Evolutionary conservation across 2,329 filamentous ascomycete genomes (phyloP), one percentile per base, ranked within the genome.

Genomic region (Exophiala viscosa): DNA sequence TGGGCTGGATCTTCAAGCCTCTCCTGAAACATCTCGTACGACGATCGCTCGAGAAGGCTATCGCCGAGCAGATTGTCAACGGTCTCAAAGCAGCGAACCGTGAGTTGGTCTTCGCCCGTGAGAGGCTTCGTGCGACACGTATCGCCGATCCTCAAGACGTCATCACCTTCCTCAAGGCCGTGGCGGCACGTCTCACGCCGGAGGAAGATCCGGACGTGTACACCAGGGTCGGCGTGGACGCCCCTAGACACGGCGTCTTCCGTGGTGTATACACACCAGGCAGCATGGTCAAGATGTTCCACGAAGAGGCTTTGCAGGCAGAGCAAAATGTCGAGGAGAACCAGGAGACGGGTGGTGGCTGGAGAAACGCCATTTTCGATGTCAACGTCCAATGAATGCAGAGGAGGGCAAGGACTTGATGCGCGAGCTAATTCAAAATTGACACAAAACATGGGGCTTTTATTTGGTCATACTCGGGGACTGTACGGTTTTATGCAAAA

Each of bases 271-370:
- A 96, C 71, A 86, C 92, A 1, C 92, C 92, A 0, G 91, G 90
- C 0, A 96, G 90, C 68, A 74, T 96, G 20, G 87, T 93, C 46
- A 90, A 88, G 71, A 70, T 95, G n/a, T 96, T 90, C 89, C 82
- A 92, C 60, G 85, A 90, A 59, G 87, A 95, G 70, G 90, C 83
- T 0, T 71, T 75, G 17, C 76, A 78, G 56, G 90, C 88, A 0
- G 78, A 77, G 15, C 87, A 95, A 69, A 78, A 83, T 36, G 82
- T 95, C 34, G 83, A 91, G 59, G 87, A 92, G 59, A 67, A 67
- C 5, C 84, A 84, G 65, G 81, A 84, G 50, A 75, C 75, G 42
- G 83, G 79, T 13, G 87, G 67, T 8, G 71, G 87, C 0, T 96
- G 90, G 90, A 80, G 87, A 61, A 96, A 95, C 68, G 84, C 83